Evolutionary conservation across 306 rosid species (phyloP).

Genomic region (Calophaca sinica): DNA sequence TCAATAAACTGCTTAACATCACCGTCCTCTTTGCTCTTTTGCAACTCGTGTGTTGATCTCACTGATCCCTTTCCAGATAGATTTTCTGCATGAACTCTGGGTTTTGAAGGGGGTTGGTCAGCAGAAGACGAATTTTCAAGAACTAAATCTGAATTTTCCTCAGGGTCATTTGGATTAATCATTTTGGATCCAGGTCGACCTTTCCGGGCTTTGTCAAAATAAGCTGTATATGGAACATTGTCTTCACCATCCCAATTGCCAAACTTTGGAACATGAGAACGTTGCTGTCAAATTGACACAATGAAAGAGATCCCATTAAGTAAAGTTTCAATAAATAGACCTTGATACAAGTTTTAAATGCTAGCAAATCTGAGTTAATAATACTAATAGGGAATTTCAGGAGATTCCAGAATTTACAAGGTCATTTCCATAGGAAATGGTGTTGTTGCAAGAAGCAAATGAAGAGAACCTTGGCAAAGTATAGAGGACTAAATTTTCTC

Average conservation of each 20-base stretch:
- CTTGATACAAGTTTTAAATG: conserved; percentile 21
- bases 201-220: conserved; percentile 88
- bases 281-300: conserved; percentile 71
- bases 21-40: conserved; percentile 63
- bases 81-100: conserved; percentile 47
- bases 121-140: conserved; percentile 55
- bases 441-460: too few species aligned
- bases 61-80: conserved; percentile 47
- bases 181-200: conserved; percentile 72
- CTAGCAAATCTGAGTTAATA: not conserved
- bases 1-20: conserved; percentile 59
- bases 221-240: conserved; percentile 90
- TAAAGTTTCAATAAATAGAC: conserved; percentile 38
- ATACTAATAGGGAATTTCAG: not conserved
- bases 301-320: conserved; percentile 41
- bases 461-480: too few species aligned
- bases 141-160: conserved; percentile 63
- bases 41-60: conserved; percentile 51
- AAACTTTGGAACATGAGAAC: conserved; percentile 86
- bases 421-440: too few species aligned
- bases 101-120: conserved; percentile 54
- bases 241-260: conserved; percentile 90
- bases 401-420: too few species aligned
- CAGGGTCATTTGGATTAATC: conserved; percentile 89
- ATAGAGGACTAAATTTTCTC: too few species aligned